Conservation (phyloP, 1,284 basidiomycete species). For the Phenoliferia sp. region DNA sequence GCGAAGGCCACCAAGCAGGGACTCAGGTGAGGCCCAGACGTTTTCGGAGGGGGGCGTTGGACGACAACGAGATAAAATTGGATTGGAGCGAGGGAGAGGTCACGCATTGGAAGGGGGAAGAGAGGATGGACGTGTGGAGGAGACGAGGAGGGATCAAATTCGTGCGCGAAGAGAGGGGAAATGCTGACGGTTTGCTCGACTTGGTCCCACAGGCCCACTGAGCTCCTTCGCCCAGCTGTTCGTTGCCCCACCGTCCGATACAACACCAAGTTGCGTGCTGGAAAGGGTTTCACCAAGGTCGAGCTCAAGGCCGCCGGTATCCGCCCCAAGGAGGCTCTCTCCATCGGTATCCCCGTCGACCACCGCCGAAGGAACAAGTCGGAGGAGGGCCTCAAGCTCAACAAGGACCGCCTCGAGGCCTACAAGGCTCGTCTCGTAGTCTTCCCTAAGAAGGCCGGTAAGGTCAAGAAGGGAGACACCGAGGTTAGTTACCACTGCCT, state of each 20-base stretch:
- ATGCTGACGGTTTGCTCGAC: slow-evolving; percentile 2
- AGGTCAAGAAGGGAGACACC: slow-evolving; percentile 92
- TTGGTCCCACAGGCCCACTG: slow-evolving; percentile 61
- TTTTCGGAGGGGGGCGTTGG: neutral
- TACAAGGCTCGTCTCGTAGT: slow-evolving; percentile 77
- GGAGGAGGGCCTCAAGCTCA: slow-evolving; percentile 94
- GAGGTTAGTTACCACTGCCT: slow-evolving; percentile 59
- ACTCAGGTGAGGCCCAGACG: slow-evolving; percentile 54
- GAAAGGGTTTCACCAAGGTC: slow-evolving; percentile 90
- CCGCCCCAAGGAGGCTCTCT: slow-evolving; percentile 86
- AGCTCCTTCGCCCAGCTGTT: slow-evolving; percentile 92
- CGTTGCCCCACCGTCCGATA: slow-evolving; percentile 95
- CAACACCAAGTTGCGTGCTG: slow-evolving; percentile 97
- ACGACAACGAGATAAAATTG: neutral
- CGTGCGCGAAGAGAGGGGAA: neutral
- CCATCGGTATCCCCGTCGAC: slow-evolving; percentile 93
- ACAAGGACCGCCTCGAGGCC: slow-evolving; percentile 89
- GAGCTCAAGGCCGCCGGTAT: slow-evolving; percentile 98
- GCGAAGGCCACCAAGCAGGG: slow-evolving; percentile 87
- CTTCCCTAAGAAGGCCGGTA: slow-evolving; percentile 86
- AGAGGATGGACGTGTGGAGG: neutral
- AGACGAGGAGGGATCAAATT: neutral
- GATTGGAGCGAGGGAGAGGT: neutral
- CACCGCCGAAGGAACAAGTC: slow-evolving; percentile 92
- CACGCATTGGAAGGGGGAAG: neutral